Percentiles rank a stretch among this genome's conserved stretches.
phyloP scores from a whole-genome alignment of 495 filamentous ascomycete species.

The Talaromyces stipitatus region DNA sequence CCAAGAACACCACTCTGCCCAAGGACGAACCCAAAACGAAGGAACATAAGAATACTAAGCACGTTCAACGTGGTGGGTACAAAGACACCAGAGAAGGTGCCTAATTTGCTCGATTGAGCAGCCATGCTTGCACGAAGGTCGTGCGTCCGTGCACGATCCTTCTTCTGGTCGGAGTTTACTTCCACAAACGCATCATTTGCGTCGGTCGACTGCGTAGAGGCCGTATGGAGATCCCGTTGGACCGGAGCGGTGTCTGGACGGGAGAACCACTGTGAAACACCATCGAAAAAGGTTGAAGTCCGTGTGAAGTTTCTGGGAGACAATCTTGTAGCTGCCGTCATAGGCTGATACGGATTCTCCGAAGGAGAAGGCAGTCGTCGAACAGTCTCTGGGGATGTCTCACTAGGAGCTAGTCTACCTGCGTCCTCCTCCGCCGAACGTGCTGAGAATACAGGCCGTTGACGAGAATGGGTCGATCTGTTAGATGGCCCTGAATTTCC shows the following conservation, averaged over 20 bases:
- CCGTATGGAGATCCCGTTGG: background rate
- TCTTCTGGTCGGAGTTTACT: background rate
- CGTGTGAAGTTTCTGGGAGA: slow-evolving; percentile 16
- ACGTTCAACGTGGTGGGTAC: slow-evolving; percentile 83
- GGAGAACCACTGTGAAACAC: slow-evolving; percentile 21
- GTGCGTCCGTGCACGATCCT: slow-evolving; percentile 9
- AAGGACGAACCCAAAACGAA: slow-evolving; percentile 72
- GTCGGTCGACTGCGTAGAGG: background rate
- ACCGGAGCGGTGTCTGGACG: background rate
- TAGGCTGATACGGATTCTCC: slow-evolving; percentile 22
- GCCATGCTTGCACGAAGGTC: slow-evolving; percentile 23
- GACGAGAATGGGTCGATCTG: slow-evolving; percentile 21
- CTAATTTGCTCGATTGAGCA: slow-evolving; percentile 55
- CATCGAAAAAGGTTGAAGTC: slow-evolving; percentile 15
- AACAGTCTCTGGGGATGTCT: slow-evolving; percentile 12
- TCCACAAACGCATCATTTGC: background rate
- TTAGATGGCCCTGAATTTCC: background rate
- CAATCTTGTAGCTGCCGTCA: slow-evolving; percentile 12
- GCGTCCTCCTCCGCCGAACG: slow-evolving; percentile 50
- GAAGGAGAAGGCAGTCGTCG: background rate
- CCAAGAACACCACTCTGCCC: slow-evolving; percentile 74
- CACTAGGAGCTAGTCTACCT: slow-evolving; percentile 37
- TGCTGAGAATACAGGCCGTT: slow-evolving; percentile 44
- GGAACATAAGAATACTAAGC: slow-evolving; percentile 89
- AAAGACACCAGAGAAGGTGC: slow-evolving; percentile 73